Evolutionary conservation across 768 basidiomycete species (phyloP), one percentile per base, ranked within the genome.

Genomic region (Agrocybe pediades): DNA sequence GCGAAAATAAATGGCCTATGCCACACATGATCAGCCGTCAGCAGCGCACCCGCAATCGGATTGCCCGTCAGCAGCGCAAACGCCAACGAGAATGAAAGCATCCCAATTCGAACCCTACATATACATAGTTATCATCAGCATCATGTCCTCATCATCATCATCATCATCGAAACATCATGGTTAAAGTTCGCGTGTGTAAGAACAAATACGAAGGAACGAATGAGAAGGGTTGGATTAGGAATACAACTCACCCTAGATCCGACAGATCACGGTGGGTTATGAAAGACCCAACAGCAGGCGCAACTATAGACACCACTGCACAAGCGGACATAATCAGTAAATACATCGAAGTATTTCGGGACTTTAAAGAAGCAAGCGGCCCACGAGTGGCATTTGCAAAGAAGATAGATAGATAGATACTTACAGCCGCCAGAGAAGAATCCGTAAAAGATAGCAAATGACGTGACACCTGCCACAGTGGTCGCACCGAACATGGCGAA

Each of bases 341-440:
- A 47, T 42, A 27, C 27, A 36, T 21, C 56, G 9, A 21, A 23
- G 33, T 26, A 30, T 20, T 49, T 45, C 36, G 16, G 26, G 43
- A 27, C 17, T 30, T 56, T 55, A 48, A 43, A 19, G 17, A 6
- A 70, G n/a, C n/a, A n/a, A n/a, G n/a, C n/a, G n/a, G n/a, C n/a
- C n/a, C n/a, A n/a, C n/a, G n/a, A n/a, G n/a, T n/a, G n/a, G n/a
- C n/a, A n/a, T n/a, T n/a, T n/a, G n/a, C n/a, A n/a, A n/a, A n/a
- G n/a, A n/a, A n/a, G n/a, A n/a, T n/a, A n/a, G n/a, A n/a, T n/a
- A n/a, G n/a, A n/a, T n/a, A n/a, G n/a, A n/a, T n/a, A n/a, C 75
- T 53, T 56, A 82, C 80, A 72, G 63, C 76, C 79, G 30, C 82
- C 82, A 36, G 80, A 79, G 63, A 81, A 81, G 65, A 82, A 81